phyloP scores from a whole-genome alignment of 2,329 filamentous ascomycete genomes.

The Colletotrichum graminicola region DNA sequence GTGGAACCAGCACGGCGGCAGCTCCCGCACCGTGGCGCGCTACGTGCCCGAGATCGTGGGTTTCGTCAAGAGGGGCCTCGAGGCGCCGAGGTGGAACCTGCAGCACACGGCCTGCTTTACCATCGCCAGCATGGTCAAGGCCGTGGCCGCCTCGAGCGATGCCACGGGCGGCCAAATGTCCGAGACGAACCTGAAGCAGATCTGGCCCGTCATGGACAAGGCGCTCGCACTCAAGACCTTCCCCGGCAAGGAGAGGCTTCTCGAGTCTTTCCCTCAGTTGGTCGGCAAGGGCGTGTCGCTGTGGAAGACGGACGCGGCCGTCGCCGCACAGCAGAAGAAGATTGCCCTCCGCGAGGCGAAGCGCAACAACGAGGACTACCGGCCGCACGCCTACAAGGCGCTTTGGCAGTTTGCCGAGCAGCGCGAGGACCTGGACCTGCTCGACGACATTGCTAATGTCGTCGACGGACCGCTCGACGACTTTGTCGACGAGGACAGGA shows the following conservation, averaged over 20 bases:
- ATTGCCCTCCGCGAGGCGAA: constrained; percentile 89
- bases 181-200: constrained; percentile 67
- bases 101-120: constrained; percentile 90
- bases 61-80: constrained; percentile 76
- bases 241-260: constrained; percentile 87
- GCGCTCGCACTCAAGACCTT: constrained; percentile 91
- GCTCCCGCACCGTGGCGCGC: constrained; percentile 81
- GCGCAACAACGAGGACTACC: constrained; percentile 88
- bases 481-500: constrained; percentile 68
- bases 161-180: constrained; percentile 68
- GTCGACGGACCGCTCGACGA: constrained; percentile 73
- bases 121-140: constrained; percentile 78
- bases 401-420: constrained; percentile 80
- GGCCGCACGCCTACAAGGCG: constrained; percentile 78
- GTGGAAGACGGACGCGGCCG: constrained; percentile 63
- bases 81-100: constrained; percentile 87
- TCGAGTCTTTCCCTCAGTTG: constrained; percentile 84
- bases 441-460: constrained; percentile 74
- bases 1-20: constrained; percentile 92
- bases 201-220: constrained; percentile 90
- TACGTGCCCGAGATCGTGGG: constrained; percentile 86
- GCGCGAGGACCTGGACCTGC: constrained; percentile 77
- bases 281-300: constrained; percentile 72
- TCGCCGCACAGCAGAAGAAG: constrained; percentile 79
- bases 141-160: constrained; percentile 71